Base-by-base conservation (phyloP, 495 filamentous ascomycete species). In the Cetradonia linearis region DNA sequence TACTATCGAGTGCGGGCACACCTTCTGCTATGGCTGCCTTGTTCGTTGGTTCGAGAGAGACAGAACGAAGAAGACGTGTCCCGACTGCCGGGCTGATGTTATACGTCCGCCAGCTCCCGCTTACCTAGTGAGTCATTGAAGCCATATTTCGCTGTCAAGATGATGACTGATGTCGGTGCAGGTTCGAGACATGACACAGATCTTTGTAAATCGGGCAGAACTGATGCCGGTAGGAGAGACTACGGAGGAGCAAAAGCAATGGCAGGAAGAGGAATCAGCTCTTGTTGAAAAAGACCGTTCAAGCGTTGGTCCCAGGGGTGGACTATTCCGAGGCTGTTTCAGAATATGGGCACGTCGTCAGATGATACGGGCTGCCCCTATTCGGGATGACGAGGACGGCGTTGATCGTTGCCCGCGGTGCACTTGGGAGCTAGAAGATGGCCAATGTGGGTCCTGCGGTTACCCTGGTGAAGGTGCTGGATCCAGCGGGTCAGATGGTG, bases 11-110 rank as follows among this genome's bases (percentile, higher is more conserved):
- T 89, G 86, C 64, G 86, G 86, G 1, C 86, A 89, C 70, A 86
- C 86, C 5, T 89, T 86, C 65, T 89, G 86, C 68, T 89, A 89
- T 65, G 82, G 78, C 47, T 89, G 86, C 68, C 71, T 88, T 28
- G 72, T 78, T 36, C 79, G 78, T 62, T 89, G 86, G 86, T 83
- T 89, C 64, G 72, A 72, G 10, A 77, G 73, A 60, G 79, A 80
- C 58, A 76, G 75, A 66, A 73, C 71, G 42, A 82, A 81, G 63
- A 85, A 86, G 69, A 86, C 83, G 62, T 89, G 86, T 67, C 86
- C 86, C 6, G 86, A 88, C 66, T 89, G 86, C 67, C 79, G 86
- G 62, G 73, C 80, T 0, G 71, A 75, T 9, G 79, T 88, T 59
- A 76, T 73, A 57, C 72, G 74, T 9, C 73, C 81, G 61, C 86